Conservation (phyloP, 371 early-diverging fungal genomes). For the Lichtheimia ornata region DNA sequence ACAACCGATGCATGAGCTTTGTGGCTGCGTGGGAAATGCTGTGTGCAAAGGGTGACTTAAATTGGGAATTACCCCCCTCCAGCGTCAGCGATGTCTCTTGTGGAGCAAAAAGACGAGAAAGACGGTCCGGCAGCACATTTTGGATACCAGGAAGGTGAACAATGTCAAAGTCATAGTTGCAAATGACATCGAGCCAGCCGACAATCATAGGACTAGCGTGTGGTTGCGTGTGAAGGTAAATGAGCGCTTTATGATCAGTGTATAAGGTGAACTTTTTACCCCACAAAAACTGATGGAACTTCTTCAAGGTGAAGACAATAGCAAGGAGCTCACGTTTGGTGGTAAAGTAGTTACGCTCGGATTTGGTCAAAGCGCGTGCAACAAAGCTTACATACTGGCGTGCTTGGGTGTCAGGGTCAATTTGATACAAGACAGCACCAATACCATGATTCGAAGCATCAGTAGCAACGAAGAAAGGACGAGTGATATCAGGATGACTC, state of each 20-base stretch:
- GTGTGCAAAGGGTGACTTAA: too few species aligned
- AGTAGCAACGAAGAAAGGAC: slow-evolving; percentile 33
- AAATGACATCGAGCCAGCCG: slow-evolving; percentile 16
- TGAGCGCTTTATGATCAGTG: slow-evolving; percentile 25
- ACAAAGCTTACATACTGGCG: slow-evolving; percentile 20
- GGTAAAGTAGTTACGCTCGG: too few species aligned
- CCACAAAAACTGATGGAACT: slow-evolving; percentile 31
- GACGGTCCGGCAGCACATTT: slow-evolving; percentile 12
- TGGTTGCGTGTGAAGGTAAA: slow-evolving; percentile 24
- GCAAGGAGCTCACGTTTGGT: slow-evolving; percentile 14
- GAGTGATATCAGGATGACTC: slow-evolving; percentile 21
- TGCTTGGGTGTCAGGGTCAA: slow-evolving; percentile 22
- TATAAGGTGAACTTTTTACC: slow-evolving; percentile 20
- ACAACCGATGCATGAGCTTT: too few species aligned
- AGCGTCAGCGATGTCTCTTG: too few species aligned
- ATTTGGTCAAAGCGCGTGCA: slow-evolving; percentile 8
- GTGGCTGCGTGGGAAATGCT: too few species aligned
- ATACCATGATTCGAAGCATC: slow-evolving; percentile 40
- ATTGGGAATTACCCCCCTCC: too few species aligned
- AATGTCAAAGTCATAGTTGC: slow-evolving; percentile 9
- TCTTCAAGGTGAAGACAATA: slow-evolving; percentile 13
- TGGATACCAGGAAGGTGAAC: slow-evolving; percentile 15
- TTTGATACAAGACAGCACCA: too few species aligned
- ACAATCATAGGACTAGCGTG: too few species aligned
- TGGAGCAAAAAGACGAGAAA: slow-evolving; percentile 9